Evolutionary conservation across 305 asterid genomes (phyloP), one percentile per base, ranked within the genome.

Genomic region (Fraxinus platypoda): DNA sequence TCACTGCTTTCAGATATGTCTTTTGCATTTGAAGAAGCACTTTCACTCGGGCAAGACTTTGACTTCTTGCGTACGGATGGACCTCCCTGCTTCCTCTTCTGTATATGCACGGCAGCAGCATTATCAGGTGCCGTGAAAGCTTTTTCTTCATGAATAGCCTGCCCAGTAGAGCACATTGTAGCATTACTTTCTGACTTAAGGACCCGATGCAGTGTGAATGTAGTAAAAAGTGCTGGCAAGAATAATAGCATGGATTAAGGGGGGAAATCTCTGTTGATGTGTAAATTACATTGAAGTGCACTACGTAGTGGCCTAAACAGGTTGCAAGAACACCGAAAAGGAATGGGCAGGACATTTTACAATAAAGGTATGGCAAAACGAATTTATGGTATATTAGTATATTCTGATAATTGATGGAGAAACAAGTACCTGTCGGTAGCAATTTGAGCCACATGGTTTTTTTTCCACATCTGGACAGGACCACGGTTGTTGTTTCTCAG

Each of bases 371-470:
- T 21, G 54, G 21, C 1, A 8, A 78, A 23, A 66, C 26, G 17
- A 37, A 77, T 35, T 52, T 38, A 52, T 37, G 76, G 81, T 49
- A 35, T 3, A 77, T 79, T 35, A 52, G 9, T 35, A 21, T 59
- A 72, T n/a, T 79, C 66, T 31, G 80, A 68, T 26, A 80, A 43
- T 71, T 35, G 26, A 80, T 35, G 80, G 49, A 75, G 73, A 38
- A 74, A 78, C 62, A 0, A 52, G 75, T 54, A 96, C 99, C 97
- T 88, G 83, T 68, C 89, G 91, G 80, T 91, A 91, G 89, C 99
- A 97, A 82, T 91, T 83, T 78, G 92, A 87, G 79, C 94, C 94
- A 85, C 98, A 97, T 54, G 98, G 91, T 76, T 89, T 92, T 87
- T 86, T 88, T 71, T 88, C 97, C 79, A 31, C 90, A 70, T 94